Evolutionary conservation across 129 eudicot species (phyloP).

Genomic region (Saussurea involucrata): DNA sequence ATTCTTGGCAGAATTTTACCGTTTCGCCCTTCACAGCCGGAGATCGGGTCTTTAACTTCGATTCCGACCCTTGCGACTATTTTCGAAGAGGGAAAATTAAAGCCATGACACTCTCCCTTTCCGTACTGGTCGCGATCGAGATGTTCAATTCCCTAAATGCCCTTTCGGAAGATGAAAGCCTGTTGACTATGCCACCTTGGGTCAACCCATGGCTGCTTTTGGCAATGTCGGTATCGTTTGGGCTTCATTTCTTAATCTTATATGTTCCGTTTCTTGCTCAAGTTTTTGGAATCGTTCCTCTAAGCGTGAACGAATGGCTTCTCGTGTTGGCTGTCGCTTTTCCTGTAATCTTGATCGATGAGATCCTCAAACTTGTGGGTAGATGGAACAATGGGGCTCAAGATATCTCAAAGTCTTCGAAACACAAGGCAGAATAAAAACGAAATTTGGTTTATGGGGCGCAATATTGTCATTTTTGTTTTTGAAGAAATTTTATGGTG

Average conservation of each 20-base stretch:
- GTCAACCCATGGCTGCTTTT: slow-evolving; percentile 85
- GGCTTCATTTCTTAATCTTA: slow-evolving; percentile 72
- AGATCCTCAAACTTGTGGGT: slow-evolving; percentile 83
- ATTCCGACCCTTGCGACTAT: slow-evolving; percentile 74
- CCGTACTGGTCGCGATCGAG: slow-evolving; percentile 78
- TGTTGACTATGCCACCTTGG: slow-evolving; percentile 89
- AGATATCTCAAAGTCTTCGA: slow-evolving; percentile 2
- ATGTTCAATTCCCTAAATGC: slow-evolving; percentile 89
- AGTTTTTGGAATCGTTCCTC: slow-evolving; percentile 77
- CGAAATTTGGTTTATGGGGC: neutral
- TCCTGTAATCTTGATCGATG: slow-evolving; percentile 89
- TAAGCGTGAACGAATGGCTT: slow-evolving; percentile 86
- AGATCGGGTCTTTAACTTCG: slow-evolving; percentile 38
- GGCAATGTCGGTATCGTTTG: slow-evolving; percentile 83
- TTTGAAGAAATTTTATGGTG: neutral
- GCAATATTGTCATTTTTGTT: neutral
- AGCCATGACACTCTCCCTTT: slow-evolving; percentile 83
- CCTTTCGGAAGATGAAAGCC: slow-evolving; percentile 79
- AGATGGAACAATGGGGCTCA: slow-evolving; percentile 37
- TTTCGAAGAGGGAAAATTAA: slow-evolving; percentile 67
- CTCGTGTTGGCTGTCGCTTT: slow-evolving; percentile 70
- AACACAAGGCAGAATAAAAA: slow-evolving; percentile 4
- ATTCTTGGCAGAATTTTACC: slow-evolving; percentile 63
- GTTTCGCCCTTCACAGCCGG: slow-evolving; percentile 68
- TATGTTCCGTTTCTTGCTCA: slow-evolving; percentile 80